Evolutionary conservation across 805 yeast species (phyloP).

Genomic region (Middelhovenomyces tepae): DNA sequence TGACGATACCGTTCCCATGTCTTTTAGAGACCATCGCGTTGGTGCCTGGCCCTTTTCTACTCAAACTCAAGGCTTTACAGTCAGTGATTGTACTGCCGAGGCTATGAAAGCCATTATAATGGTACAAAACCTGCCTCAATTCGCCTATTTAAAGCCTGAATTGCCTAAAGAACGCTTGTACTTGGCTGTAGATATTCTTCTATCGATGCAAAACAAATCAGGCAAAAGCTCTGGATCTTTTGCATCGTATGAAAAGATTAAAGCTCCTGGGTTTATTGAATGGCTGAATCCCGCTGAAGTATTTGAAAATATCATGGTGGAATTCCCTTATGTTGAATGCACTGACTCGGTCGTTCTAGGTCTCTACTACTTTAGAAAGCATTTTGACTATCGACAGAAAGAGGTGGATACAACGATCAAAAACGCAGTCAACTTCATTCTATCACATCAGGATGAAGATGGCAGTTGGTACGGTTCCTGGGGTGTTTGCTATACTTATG

Average conservation of each 20-base stretch:
- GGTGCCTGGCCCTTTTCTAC: conserved; percentile 98
- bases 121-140: conserved; percentile 63
- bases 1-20: conserved; percentile 64
- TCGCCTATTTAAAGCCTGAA: conserved; percentile 40
- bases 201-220: conserved; percentile 71
- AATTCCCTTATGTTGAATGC: conserved; percentile 96
- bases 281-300: conserved; percentile 92
- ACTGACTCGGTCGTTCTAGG: conserved; percentile 94
- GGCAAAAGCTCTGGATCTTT: conserved; percentile 82
- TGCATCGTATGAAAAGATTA: conserved; percentile 81
- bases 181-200: conserved; percentile 66
- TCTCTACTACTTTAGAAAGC: conserved; percentile 61
- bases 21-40: conserved; percentile 69
- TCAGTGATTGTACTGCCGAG: conserved; percentile 95
- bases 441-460: conserved; percentile 56
- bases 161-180: conserved; percentile 48
- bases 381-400: conserved; percentile 53
- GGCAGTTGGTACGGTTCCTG: conserved; percentile 99
- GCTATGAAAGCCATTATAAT: conserved; percentile 87
- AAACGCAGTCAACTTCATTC: conserved; percentile 66
- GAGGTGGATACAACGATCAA: conserved; percentile 65
- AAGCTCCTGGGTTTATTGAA: conserved; percentile 73
- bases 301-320: conserved; percentile 96
- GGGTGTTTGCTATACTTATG: conserved; percentile 96
- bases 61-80: conserved; percentile 92